Conservation (phyloP, 352 stramenopile species). For the Ophiocytium majus region DNA sequence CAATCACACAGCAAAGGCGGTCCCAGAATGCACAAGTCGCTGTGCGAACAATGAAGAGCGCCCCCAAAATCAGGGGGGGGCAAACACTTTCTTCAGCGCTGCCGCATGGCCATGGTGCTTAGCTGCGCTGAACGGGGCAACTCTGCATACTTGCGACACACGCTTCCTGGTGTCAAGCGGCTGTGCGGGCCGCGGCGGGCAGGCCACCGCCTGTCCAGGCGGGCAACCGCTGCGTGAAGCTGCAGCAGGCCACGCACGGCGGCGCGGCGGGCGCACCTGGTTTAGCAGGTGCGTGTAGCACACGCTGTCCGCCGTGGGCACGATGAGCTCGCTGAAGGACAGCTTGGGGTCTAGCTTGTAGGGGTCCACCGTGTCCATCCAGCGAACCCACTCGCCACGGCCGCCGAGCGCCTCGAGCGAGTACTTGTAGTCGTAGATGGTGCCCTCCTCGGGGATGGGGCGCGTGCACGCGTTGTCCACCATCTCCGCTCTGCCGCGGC, state of each 20-base stretch:
- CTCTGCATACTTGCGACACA: too few relatives aligned
- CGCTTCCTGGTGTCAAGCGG: too few relatives aligned
- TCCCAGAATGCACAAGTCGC: too few relatives aligned
- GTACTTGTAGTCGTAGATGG: constrained; percentile 86
- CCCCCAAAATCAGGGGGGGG: too few relatives aligned
- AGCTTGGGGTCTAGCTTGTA: constrained; percentile 66
- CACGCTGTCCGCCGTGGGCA: constrained; percentile 86
- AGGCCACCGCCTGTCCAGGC: too few relatives aligned
- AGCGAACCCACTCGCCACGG: constrained; percentile 73
- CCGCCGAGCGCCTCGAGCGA: constrained; percentile 62
- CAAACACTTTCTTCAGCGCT: too few relatives aligned
- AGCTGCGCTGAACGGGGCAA: too few relatives aligned
- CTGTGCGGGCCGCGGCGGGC: too few relatives aligned
- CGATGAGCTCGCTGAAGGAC: constrained; percentile 83
- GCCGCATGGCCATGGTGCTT: too few relatives aligned
- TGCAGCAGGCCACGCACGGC: neutral
- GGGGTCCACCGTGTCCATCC: constrained; percentile 81
- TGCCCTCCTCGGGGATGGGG: constrained; percentile 63
- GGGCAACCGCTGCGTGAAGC: too few relatives aligned
- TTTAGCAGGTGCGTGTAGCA: constrained; percentile 86
- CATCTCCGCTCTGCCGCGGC: constrained; percentile 72
- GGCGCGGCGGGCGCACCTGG: constrained; percentile 43
- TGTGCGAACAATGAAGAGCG: too few relatives aligned
- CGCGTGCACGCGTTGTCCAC: constrained; percentile 57
- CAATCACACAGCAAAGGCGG: too few relatives aligned